phyloP scores from a whole-genome alignment of 169 alveolate species.

The Eimeria sp. region DNA sequence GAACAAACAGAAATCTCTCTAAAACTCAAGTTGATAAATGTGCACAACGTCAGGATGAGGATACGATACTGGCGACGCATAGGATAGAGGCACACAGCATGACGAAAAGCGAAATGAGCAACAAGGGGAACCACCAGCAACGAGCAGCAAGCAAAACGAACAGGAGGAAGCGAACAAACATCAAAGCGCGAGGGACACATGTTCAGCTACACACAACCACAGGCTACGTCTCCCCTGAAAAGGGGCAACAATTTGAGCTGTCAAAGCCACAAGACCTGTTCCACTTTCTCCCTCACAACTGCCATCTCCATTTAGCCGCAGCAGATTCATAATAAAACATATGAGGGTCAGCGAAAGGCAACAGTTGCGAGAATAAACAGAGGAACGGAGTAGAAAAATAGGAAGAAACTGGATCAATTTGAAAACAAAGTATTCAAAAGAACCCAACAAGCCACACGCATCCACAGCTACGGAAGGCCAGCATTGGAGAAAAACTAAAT shows the following conservation, averaged over 20 bases:
- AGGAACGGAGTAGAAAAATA: too few relatives aligned
- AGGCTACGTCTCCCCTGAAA: background rate
- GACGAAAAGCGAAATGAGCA: background rate
- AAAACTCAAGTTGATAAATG: too few relatives aligned
- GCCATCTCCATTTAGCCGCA: too few relatives aligned
- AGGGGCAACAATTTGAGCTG: background rate
- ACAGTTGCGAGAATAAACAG: too few relatives aligned
- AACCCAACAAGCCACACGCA: background rate
- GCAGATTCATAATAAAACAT: too few relatives aligned
- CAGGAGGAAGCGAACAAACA: background rate
- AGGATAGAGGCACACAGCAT: too few relatives aligned
- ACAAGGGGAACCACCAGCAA: background rate
- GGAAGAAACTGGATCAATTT: too few relatives aligned
- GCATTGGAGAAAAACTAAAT: background rate
- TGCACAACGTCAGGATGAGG: background rate
- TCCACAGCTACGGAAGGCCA: background rate
- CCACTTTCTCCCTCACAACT: too few relatives aligned
- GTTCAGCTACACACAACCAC: background rate
- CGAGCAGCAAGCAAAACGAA: background rate
- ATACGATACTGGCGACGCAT: background rate
- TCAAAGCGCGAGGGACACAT: background rate
- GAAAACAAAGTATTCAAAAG: too few relatives aligned
- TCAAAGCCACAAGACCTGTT: background rate
- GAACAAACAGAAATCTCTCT: too few relatives aligned
- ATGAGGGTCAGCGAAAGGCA: too few relatives aligned